Evolutionary conservation across 768 basidiomycete genomes (phyloP).

Genomic region (Cytidiella melzeri): DNA sequence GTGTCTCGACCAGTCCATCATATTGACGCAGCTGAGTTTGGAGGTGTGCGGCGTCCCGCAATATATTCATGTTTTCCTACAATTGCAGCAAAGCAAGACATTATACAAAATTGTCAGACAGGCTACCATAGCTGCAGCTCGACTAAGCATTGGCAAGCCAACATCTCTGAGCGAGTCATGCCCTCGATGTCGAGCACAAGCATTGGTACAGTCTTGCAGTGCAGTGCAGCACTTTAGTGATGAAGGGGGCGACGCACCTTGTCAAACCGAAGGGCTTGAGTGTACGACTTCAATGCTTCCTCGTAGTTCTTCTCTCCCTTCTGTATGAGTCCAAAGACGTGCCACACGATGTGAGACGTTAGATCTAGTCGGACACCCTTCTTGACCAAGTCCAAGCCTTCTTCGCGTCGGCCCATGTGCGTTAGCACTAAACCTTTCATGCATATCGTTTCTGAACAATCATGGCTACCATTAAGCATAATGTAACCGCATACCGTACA

Average conservation of each 20-base stretch:
- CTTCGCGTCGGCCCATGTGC: constrained; percentile 72
- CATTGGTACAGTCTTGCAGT: no score
- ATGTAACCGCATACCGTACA: neutral
- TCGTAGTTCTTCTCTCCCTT: constrained; percentile 94
- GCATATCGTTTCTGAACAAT: constrained; percentile 77
- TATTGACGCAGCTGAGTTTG: constrained; percentile 84
- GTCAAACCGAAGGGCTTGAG: constrained; percentile 83
- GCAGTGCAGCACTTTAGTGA: neutral
- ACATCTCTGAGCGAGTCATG: no score
- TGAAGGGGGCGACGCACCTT: constrained; percentile 47
- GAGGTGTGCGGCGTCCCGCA: constrained; percentile 85
- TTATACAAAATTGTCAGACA: no score
- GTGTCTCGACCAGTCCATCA: constrained; percentile 73
- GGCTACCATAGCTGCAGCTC: no score
- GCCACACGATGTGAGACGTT: constrained; percentile 94
- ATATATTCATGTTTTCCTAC: constrained; percentile 93
- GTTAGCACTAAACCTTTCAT: constrained; percentile 92
- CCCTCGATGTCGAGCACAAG: no score
- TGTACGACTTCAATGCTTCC: constrained; percentile 90
- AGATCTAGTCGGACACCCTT: constrained; percentile 78
- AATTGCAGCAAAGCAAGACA: no score
- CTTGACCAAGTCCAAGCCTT: constrained; percentile 79
- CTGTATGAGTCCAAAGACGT: constrained; percentile 93
- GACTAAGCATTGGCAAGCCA: no score
- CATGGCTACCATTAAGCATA: neutral